Base-by-base conservation (phyloP, 2,329 filamentous ascomycete genomes). In the Cladophialophora chaetospira region DNA sequence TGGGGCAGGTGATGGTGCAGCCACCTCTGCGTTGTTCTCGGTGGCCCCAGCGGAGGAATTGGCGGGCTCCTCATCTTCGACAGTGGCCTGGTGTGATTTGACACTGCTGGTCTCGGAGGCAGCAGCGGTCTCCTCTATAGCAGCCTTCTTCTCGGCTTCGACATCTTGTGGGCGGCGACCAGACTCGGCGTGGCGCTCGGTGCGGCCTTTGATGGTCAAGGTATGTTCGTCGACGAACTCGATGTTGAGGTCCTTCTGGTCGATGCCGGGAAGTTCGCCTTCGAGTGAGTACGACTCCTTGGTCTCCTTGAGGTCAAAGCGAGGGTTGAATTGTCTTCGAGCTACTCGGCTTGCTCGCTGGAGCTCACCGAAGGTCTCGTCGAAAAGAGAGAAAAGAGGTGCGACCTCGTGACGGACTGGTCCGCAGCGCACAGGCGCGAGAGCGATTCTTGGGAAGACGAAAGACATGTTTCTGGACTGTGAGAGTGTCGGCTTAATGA, bases 161-260 rank as follows among this genome's bases (percentile, higher is more conserved):
- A 53, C 58, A 13, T 43, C 53, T 53, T 57, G 53, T 10, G 62
- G 58, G 11, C 53, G 60, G n/a, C 44, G 57, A n/a, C 64, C 65
- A 21, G 63, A 62, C 47, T 70, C 62, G 61, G 69, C 71, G 47
- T 69, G 69, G 48, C 70, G 71, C 63, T 77, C 75, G 25, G 68
- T 69, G 40, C 68, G 70, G 28, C 78, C 77, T 63, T 75, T 75
- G 57, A 80, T 71, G 50, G 74, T 69, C 21, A 80, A 68, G 6
- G 76, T 80, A 38, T 77, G 72, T 8, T 73, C 67, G 57, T 80
- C 77, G 50, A 72, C 67, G 65, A 79, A 79, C 55, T 78, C 75
- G 48, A 80, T 75, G 53, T 74, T 69, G 47, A 80, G 66, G 53
- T 77, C 70, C 58, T 77, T 72, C 64, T 78, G 73, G 21, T 70